These are phyloP conservation scores for Prunus campanulata DNA, from an alignment of 306 rosid genomes.

Conservation along the genomic window DNA sequence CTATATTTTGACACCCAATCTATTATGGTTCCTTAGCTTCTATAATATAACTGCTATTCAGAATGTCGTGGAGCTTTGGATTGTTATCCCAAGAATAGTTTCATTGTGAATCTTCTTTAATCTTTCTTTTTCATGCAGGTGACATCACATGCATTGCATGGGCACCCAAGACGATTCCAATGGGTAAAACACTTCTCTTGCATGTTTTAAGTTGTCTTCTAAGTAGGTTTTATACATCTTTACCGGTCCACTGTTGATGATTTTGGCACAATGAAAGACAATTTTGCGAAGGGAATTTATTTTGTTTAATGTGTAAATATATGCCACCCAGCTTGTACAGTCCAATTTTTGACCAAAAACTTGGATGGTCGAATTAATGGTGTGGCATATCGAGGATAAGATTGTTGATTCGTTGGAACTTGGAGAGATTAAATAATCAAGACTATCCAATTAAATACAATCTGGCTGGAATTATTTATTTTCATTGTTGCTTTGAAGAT, in stretches of 20 bases:
- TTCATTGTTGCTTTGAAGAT: neutral
- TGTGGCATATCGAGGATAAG: neutral
- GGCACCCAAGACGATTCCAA: slow-evolving; percentile 67
- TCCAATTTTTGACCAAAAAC: neutral
- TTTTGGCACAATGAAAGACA: neutral
- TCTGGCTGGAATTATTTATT: neutral
- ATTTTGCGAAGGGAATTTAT: neutral
- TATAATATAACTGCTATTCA: neutral
- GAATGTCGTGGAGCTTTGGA: neutral
- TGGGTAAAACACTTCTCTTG: slow-evolving; percentile 41
- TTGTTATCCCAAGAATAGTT: neutral
- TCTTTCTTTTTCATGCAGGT: slow-evolving; percentile 45
- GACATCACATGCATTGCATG: slow-evolving; percentile 83
- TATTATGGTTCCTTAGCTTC: neutral
- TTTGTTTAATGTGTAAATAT: neutral
- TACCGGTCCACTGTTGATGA: neutral
- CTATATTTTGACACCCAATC: neutral
- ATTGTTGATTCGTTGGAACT: neutral
- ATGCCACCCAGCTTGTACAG: neutral
- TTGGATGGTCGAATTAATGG: neutral
- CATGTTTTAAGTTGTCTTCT: slow-evolving; percentile 1
- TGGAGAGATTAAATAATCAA: neutral
- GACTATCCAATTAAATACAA: neutral
- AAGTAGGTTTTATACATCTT: neutral
- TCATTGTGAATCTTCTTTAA: slow-evolving; percentile 11